Evolutionary conservation across 2,329 filamentous ascomycete genomes (phyloP), one percentile per base, ranked within the genome.

Genomic region (Cytospora piceicola): DNA sequence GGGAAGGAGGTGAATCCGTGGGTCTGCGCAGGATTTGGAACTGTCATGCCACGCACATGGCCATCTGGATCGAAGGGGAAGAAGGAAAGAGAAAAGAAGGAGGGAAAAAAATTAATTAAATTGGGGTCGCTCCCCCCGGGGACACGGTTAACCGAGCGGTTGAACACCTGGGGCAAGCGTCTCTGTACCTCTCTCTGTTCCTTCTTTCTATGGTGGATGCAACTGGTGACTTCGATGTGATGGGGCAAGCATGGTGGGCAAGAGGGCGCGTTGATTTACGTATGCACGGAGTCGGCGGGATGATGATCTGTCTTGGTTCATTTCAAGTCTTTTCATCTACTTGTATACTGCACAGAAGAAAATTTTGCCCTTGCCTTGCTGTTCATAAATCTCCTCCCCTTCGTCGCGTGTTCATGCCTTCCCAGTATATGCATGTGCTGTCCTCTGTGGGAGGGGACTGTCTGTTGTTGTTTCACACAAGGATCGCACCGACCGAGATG

Each of bases 41-140:
- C 36, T 52, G 46, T 60, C 61, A 66, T 58, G 57, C 56, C 56
- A 57, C 32, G 57, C 61, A 64, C 56, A 57, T 64, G 61, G 61
- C 56, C 53, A 53, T 63, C 4, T 36, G 27, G 56, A 30, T 34
- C n/a, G 42, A 36, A 20, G 22, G 30, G 39, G 32, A 9, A 17
- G 20, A 24, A 20, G 24, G 17, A 36, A 8, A 29, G 29, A 7
- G 27, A 30, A 27, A 61, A 24, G 27, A 20, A 42, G 22, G 12
- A 42, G 22, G 22, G 34, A 42, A 57, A 22, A 39, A 55, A 51
- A 51, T 51, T 9, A 29, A 55, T 60, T 24, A 34, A 34, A 60
- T 60, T 24, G 51, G 30, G 17, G 5, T 17, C 12, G 55, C 51
- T 46, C 24, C 42, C 8, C 3, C 17, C 24, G 36, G 49, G 36